Percentiles rank a stretch among this genome's conserved stretches.
Evolutionary conservation across 441 rosid species (phyloP).

Genomic region (Eutrema salsugineum): DNA sequence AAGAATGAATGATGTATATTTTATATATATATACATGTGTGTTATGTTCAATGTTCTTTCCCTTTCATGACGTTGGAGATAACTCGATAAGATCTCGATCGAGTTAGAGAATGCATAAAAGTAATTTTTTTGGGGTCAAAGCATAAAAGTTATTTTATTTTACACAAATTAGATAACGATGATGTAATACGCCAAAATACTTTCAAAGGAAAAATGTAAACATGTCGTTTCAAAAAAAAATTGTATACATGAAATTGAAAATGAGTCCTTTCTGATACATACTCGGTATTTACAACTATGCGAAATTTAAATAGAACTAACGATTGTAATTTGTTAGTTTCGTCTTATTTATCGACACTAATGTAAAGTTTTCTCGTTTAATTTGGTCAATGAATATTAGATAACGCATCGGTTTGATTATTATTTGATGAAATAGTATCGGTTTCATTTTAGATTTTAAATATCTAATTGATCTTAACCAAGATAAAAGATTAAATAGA

Average conservation of each 20-base stretch:
- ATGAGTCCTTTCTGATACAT: background rate
- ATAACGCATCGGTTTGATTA: background rate
- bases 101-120: slow-evolving; percentile 2
- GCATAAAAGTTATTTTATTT: background rate
- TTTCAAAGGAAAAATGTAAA: background rate
- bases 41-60: background rate
- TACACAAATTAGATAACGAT: background rate
- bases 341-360: background rate
- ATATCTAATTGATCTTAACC: background rate
- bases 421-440: no score
- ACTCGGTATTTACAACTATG: no score
- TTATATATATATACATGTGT: background rate
- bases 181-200: background rate
- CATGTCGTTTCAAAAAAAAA: background rate
- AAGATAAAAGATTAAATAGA: background rate
- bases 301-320: no score
- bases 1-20: background rate
- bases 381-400: no score
- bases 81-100: slow-evolving; percentile 7
- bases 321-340: background rate
- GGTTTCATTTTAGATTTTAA: background rate
- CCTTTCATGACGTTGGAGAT: slow-evolving; percentile 16
- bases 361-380: no score
- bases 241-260: no score
- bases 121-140: no score